These are phyloP conservation scores for Lagenidium giganteum DNA, from an alignment of 352 stramenopile species.

Conservation along the genomic window DNA sequence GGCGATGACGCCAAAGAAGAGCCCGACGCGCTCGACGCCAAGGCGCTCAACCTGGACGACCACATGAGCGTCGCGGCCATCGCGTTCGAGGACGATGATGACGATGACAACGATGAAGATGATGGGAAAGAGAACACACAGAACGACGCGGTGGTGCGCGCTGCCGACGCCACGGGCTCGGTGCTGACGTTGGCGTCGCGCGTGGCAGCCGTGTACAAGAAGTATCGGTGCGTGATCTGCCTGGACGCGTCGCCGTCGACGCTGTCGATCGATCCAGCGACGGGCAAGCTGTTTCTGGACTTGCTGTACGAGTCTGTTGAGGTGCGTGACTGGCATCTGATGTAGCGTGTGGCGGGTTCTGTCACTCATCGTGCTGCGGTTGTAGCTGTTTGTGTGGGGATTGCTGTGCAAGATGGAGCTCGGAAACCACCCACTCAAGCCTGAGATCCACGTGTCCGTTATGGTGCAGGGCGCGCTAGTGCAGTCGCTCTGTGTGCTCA, in stretches of 20 bases:
- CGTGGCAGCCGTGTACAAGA: constrained; percentile 46
- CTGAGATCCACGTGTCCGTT: constrained; percentile 67
- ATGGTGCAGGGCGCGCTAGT: constrained; percentile 62
- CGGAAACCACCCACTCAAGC: constrained; percentile 29
- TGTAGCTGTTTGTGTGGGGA: constrained; percentile 58
- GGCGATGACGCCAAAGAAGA: constrained; percentile 6
- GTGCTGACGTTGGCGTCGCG: constrained; percentile 30
- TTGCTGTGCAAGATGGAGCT: constrained; percentile 48
- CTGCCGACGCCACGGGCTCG: constrained; percentile 9
- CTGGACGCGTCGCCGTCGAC: constrained; percentile 71
- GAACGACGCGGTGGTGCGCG: not conserved
- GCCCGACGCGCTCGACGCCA: constrained; percentile 10
- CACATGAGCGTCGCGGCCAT: constrained; percentile 46
- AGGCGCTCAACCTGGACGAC: constrained; percentile 43
- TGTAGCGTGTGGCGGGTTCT: not conserved
- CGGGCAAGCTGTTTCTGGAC: constrained; percentile 57
- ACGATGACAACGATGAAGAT: too few species aligned
- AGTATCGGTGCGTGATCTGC: constrained; percentile 70
- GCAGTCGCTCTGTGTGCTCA: constrained; percentile 65
- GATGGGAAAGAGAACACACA: constrained; percentile 6
- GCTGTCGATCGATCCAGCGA: constrained; percentile 66
- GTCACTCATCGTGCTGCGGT: too few species aligned
- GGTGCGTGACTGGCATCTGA: constrained; percentile 8
- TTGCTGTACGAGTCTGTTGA: constrained; percentile 61
- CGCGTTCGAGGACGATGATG: constrained; percentile 5